These are phyloP conservation scores for Rossbeevera mucosa DNA, from an alignment of 768 basidiomycete species.

Conservation along the genomic window DNA sequence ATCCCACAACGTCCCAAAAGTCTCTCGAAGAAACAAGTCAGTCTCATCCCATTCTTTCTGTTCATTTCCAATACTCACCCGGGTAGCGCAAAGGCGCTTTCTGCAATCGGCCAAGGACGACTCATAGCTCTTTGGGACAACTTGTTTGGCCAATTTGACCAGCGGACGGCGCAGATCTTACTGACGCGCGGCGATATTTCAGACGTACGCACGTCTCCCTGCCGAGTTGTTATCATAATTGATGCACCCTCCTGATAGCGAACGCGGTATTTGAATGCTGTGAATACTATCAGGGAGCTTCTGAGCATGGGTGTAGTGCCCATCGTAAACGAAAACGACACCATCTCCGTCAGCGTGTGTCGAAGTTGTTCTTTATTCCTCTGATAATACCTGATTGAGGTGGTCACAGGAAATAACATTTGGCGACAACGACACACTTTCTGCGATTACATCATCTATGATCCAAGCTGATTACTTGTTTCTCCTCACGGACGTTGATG, in stretches of 20 bases:
- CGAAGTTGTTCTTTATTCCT: neutral
- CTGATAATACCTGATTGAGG: constrained; percentile 1
- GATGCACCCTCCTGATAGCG: constrained; percentile 46
- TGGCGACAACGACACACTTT: constrained; percentile 97
- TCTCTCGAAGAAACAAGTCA: constrained; percentile 86
- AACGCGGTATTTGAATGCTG: constrained; percentile 93
- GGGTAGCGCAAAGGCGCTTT: constrained; percentile 66
- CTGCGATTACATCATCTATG: constrained; percentile 96
- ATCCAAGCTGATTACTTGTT: constrained; percentile 97
- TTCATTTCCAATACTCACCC: constrained; percentile 12
- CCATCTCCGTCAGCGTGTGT: constrained; percentile 92
- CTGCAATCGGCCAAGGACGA: constrained; percentile 94
- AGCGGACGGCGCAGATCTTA: constrained; percentile 93
- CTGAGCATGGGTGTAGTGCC: constrained; percentile 93
- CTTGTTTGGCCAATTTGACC: constrained; percentile 87
- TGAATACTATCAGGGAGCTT: constrained; percentile 90
- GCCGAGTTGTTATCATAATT: neutral
- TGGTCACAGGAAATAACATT: constrained; percentile 94
- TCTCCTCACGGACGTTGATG: constrained; percentile 93
- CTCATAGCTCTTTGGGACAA: constrained; percentile 97
- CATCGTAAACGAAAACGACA: constrained; percentile 99
- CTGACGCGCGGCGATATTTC: constrained; percentile 95
- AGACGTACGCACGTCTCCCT: constrained; percentile 55
- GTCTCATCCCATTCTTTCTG: constrained; percentile 17
- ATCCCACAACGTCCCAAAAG: constrained; percentile 75